Evolutionary conservation across 2,329 filamentous ascomycete genomes (phyloP).

Genomic region (Pseudogymnoascus sp.): DNA sequence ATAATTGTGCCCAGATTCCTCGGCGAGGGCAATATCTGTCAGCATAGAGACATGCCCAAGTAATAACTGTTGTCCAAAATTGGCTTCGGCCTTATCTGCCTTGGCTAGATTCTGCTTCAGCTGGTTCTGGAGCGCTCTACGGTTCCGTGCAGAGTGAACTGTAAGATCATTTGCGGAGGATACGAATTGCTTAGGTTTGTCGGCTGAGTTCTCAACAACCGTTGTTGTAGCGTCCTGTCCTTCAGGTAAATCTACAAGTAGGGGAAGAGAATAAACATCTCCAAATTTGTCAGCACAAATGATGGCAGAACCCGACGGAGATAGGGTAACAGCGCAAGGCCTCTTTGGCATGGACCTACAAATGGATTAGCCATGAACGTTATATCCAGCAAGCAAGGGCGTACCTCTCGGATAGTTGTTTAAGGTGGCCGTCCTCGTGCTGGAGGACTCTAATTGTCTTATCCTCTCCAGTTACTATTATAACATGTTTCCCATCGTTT

Average conservation of each 20-base stretch:
- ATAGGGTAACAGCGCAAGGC: conserved; percentile 67
- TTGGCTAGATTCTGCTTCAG: conserved; percentile 36
- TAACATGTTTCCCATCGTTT: conserved; percentile 56
- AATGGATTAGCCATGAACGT: conserved; percentile 24
- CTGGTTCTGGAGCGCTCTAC: conserved; percentile 53
- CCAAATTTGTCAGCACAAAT: conserved; percentile 91
- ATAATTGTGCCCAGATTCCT: conserved; percentile 46
- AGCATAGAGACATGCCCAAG: conserved; percentile 95
- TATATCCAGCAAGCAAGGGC: conserved; percentile 12
- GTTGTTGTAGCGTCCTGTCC: conserved; percentile 14
- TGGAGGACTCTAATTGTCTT: conserved; percentile 82
- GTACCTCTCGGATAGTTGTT: conserved; percentile 39
- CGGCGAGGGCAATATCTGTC: conserved; percentile 61
- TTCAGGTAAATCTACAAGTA: conserved; percentile 39
- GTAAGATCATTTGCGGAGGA: conserved; percentile 52
- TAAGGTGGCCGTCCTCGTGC: conserved; percentile 55
- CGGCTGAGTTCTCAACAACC: conserved; percentile 2
- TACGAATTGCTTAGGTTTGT: conserved; percentile 30
- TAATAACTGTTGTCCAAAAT: conserved; percentile 70
- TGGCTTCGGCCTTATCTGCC: conserved; percentile 29
- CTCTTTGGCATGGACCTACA: conserved; percentile 79
- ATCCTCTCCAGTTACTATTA: conserved; percentile 82
- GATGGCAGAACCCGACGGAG: conserved; percentile 63
- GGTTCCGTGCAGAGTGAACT: conserved; percentile 59
- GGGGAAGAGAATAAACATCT: conserved; percentile 83